phyloP scores from a whole-genome alignment of 1,284 basidiomycete genomes.

The Neonothopanus nambi region DNA sequence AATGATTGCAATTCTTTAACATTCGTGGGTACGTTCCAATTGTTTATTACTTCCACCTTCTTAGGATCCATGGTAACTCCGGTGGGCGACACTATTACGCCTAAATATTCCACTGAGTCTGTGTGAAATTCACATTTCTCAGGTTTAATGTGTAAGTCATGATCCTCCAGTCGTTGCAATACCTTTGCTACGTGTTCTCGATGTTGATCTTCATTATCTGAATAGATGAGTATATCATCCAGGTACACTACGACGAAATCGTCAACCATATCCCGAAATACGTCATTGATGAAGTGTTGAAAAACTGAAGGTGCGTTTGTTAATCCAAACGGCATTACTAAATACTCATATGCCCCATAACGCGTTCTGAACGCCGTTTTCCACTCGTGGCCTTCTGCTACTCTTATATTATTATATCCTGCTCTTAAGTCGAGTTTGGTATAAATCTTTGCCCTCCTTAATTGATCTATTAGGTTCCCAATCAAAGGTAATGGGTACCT shows the following conservation, averaged over 20 bases:
- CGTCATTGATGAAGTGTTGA: constrained; percentile 19
- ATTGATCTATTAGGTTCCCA: background rate
- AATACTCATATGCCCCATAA: too few species aligned
- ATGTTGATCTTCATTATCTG: constrained; percentile 20
- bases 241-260: background rate
- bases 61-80: constrained; percentile 30
- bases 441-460: background rate
- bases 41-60: constrained; percentile 30
- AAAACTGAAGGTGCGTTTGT: constrained; percentile 19
- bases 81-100: constrained; percentile 28
- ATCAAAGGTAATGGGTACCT: background rate
- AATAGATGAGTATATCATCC: constrained; percentile 29
- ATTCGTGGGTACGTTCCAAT: constrained; percentile 30
- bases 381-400: too few species aligned
- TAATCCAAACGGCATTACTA: background rate
- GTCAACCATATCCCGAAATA: constrained; percentile 30
- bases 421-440: background rate
- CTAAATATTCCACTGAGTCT: constrained; percentile 31
- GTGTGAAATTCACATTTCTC: constrained; percentile 32
- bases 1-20: constrained; percentile 31
- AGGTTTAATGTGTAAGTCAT: constrained; percentile 25
- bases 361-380: too few species aligned
- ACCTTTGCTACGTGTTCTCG: too few species aligned
- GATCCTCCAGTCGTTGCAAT: constrained; percentile 24
- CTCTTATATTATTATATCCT: too few species aligned